Conservation (phyloP, 345 rosid genomes). For the Linum usitatissimum region DNA sequence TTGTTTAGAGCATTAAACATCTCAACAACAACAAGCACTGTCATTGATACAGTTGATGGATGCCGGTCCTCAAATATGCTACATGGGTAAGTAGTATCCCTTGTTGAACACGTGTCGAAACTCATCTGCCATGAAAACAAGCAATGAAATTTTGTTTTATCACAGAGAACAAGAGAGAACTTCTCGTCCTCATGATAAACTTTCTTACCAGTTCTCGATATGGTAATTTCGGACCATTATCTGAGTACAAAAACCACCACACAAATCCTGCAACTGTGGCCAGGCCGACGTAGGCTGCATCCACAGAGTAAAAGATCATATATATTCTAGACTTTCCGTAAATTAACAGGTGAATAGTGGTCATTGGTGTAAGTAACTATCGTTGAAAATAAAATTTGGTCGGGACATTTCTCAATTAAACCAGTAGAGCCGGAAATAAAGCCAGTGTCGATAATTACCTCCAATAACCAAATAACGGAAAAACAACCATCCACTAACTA, state of each 20-base stretch:
- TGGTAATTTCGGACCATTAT: conserved; percentile 75
- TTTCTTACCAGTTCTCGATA: conserved; percentile 71
- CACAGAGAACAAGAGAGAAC: not conserved
- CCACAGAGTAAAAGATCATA: conserved; percentile 11
- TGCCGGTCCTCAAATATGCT: conserved; percentile 86
- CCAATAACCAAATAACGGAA: conserved; percentile 97
- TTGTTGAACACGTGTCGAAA: conserved; percentile 75
- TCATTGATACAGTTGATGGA: conserved; percentile 97
- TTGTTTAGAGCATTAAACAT: conserved; percentile 98
- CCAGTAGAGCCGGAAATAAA: not conserved
- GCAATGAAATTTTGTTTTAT: not conserved
- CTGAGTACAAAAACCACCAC: conserved; percentile 94
- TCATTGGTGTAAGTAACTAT: not conserved
- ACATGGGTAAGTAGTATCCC: conserved; percentile 85
- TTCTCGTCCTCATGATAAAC: not conserved
- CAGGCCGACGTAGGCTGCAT: conserved; percentile 93
- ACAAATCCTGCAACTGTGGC: conserved; percentile 97
- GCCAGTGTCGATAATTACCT: conserved; percentile 40
- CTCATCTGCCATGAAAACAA: conserved; percentile 54
- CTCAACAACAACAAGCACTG: conserved; percentile 99
- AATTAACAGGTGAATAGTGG: not conserved
- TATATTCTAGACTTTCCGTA: not conserved
- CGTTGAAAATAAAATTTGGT: not conserved
- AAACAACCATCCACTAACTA: conserved; percentile 94
- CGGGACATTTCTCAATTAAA: not conserved